Percentiles rank a stretch among this genome's conserved stretches.
Conservation (phyloP, 169 alveolate species). For the Theileria parva region DNA sequence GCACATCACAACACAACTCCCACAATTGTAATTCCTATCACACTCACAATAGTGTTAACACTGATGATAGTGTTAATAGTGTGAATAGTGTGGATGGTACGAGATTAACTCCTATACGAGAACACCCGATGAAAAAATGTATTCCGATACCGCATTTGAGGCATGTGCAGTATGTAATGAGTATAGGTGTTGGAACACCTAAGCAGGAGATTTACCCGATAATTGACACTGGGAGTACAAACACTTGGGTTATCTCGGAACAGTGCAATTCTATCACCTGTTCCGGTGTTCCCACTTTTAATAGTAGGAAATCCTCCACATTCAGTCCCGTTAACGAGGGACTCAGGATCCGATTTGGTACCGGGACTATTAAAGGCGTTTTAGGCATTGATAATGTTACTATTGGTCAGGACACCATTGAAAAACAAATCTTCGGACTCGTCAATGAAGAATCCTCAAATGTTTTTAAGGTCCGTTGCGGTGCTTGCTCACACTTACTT, state of each 20-base stretch:
- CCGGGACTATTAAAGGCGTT: constrained; percentile 73
- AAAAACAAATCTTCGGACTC: constrained; percentile 54
- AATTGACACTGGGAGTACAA: constrained; percentile 85
- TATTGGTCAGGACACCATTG: constrained; percentile 42
- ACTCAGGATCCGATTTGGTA: constrained; percentile 56
- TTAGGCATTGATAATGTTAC: constrained; percentile 45
- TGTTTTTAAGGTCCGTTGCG: constrained; percentile 50
- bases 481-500: constrained; percentile 36
- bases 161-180: constrained; percentile 70
- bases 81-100: not conserved
- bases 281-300: constrained; percentile 47
- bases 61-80: not conserved
- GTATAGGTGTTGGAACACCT: constrained; percentile 77
- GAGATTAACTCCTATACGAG: not conserved
- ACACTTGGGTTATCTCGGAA: constrained; percentile 36
- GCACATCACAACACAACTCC: constrained; percentile 10
- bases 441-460: constrained; percentile 37
- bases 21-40: not conserved
- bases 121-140: constrained; percentile 16
- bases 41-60: not conserved
- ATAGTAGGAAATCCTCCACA: constrained; percentile 53
- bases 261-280: constrained; percentile 65
- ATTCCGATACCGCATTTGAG: constrained; percentile 31
- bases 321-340: constrained; percentile 13
- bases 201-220: constrained; percentile 78